phyloP scores from a whole-genome alignment of 1,284 basidiomycete species.

The Trichosporon sp. region DNA sequence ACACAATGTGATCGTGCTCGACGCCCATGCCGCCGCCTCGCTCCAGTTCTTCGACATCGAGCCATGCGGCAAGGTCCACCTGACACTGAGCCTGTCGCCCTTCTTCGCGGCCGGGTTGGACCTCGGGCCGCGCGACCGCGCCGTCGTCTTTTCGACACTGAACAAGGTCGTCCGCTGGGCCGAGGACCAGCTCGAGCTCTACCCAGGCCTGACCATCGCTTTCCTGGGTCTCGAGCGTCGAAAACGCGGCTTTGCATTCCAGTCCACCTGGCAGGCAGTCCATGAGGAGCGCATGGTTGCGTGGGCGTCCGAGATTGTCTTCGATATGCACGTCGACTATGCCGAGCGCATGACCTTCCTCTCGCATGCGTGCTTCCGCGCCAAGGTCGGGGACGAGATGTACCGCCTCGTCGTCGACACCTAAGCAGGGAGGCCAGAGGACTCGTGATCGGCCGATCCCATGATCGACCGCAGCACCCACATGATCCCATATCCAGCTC shows the following conservation, averaged over 20 bases:
- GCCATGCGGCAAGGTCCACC: background rate
- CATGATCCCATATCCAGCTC: no score
- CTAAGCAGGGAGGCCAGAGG: background rate
- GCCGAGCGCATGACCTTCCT: background rate
- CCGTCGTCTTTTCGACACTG: constrained; percentile 4
- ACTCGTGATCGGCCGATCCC: background rate
- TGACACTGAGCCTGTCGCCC: background rate
- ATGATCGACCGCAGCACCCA: no score
- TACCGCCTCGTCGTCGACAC: constrained; percentile 5
- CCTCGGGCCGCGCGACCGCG: background rate
- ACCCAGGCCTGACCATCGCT: constrained; percentile 3
- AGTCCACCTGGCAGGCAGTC: background rate
- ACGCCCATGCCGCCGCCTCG: constrained; percentile 4
- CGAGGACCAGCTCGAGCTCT: constrained; percentile 9
- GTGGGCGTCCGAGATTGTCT: background rate
- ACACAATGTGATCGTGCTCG: background rate
- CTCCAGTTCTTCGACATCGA: background rate
- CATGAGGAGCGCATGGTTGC: background rate
- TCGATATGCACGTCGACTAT: constrained; percentile 17
- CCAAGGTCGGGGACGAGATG: background rate
- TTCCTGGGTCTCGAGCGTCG: background rate
- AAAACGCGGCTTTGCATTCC: background rate
- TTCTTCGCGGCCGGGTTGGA: background rate
- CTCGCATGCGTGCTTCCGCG: background rate
- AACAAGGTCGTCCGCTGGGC: constrained; percentile 8